These are phyloP conservation scores for Rosa chinensis DNA, from an alignment of 306 rosid genomes.

Conservation along the genomic window DNA sequence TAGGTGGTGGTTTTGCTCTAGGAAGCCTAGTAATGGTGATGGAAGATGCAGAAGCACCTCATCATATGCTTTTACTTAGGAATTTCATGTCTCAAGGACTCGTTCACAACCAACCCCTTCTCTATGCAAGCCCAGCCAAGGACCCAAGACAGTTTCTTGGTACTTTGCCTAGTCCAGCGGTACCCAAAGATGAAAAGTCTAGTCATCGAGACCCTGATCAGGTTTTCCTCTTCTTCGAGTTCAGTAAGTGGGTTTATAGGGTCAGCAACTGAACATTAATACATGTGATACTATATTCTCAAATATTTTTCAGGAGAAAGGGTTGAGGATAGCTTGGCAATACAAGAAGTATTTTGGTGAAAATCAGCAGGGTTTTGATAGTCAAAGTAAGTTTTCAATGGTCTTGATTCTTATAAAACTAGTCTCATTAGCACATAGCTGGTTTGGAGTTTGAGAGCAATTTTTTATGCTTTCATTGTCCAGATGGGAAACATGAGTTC, in stretches of 20 bases:
- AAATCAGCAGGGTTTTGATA: conserved; percentile 45
- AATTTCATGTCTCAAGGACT: conserved; percentile 94
- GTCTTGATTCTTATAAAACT: background rate
- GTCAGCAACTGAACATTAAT: conserved; percentile 8
- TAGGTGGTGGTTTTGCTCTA: conserved; percentile 81
- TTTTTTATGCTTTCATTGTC: conserved; percentile 12
- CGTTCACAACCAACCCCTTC: conserved; percentile 74
- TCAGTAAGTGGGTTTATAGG: conserved; percentile 6
- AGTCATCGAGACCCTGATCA: conserved; percentile 38
- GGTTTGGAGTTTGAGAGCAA: background rate
- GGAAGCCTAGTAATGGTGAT: conserved; percentile 88
- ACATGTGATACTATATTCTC: conserved; percentile 16
- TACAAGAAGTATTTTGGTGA: conserved; percentile 86
- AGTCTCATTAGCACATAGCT: background rate
- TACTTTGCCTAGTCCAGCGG: conserved; percentile 71
- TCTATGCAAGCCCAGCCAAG: conserved; percentile 76
- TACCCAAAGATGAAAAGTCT: conserved; percentile 60
- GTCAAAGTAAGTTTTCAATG: conserved; percentile 33
- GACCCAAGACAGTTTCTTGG: conserved; percentile 86
- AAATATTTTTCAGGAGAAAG: conserved; percentile 57
- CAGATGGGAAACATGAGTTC: conserved; percentile 61
- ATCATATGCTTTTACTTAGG: conserved; percentile 93
- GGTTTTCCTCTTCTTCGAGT: conserved; percentile 38
- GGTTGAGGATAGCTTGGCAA: conserved; percentile 92
- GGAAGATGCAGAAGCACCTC: conserved; percentile 97